Base-by-base conservation (phyloP, 495 filamentous ascomycete genomes). In the Pseudomonodictys pantanalensis region DNA sequence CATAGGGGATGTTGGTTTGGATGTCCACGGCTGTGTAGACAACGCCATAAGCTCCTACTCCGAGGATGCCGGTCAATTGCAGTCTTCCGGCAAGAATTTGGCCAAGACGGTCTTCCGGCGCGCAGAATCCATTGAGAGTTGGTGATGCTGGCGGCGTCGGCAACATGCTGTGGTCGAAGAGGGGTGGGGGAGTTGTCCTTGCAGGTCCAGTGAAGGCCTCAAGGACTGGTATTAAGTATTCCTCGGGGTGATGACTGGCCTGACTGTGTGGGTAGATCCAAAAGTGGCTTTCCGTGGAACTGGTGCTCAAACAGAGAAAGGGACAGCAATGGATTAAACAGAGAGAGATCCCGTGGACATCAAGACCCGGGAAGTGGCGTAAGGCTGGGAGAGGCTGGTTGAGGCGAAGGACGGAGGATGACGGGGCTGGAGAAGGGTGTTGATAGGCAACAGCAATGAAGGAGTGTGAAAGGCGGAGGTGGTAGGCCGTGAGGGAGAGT, bases 11-110 rank as follows among this genome's bases (percentile, higher is more conserved):
- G 66, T 86, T 81, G 57, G 88, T 92, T 65, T 87, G 85, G 50
- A 91, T 83, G 76, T 97, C 92, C 75, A 92, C 77, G 64, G 93
- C 93, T 32, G 87, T 88, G 76, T 98, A 97, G 12, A 98, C 95
- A 24, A 97, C 91, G 42, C 93, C 93, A 76, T 98, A 98, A 54
- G 93, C 93, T 54, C 93, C 93, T 44, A 93, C 86, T 49, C 93
- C 93, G 56, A 97, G 81, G 68, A 97, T 89, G 58, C 83, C 79
- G 48, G 85, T 90, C 59, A 97, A 80, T 74, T 91, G 87, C 59
- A 96, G 79, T 68, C 89, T 85, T 72, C 85, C 83, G 70, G 87
- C 91, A 62, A 97, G 77, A 61, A 95, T 79, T 56, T 87, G 81
- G 74, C 92, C 92, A 78, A 96, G 73, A 65, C 91, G 86, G 70